Evolutionary conservation across 2,329 filamentous ascomycete genomes (phyloP), one percentile per base, ranked within the genome.

Genomic region (Drechmeria coniospora): DNA sequence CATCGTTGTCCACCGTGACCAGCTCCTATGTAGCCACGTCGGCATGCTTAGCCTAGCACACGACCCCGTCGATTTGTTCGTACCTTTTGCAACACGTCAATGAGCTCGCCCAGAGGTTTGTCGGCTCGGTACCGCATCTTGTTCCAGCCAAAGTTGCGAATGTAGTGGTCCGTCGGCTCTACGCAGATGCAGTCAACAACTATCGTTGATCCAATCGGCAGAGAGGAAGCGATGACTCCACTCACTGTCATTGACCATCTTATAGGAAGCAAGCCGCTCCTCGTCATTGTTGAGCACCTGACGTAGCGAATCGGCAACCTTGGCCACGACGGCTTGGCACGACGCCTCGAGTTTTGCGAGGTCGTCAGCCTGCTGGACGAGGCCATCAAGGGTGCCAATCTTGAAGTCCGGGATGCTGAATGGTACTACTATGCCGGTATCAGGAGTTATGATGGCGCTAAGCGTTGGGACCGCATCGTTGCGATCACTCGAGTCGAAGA

Each of bases 131-230:
- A 98, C 51, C 93, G 90, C 56, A 92, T 82, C 56, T 90, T 94
- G 61, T 95, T 95, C 90, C 90, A 98, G 39, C 73, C 69, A 56
- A 95, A 98, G 30, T 69, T 76, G 47, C 76, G 73, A 25, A 98
- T 62, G 50, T 95, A 98, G 50, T 87, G 79, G 44, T 94, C 87
- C 34, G 87, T 84, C n/a, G 90, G 86, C 54, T 92, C 87, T 95
- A 50, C 20, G 32, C 35, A 17, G 27, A 29, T 7, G 36, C 36
- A 21, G 40, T 52, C 39, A 54, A 43, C 30, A 28, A 6, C 18
- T 20, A 10, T 20, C 10, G 7, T 20, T n/a, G n/a, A n/a, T n/a
- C n/a, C n/a, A n/a, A n/a, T n/a, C n/a, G n/a, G n/a, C n/a, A 23
- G 18, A 14, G 10, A 13, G 21, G 32, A 34, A 19, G 25, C n/a